phyloP scores from a whole-genome alignment of 495 filamentous ascomycete species.

The Pseudomonodictys pantanalensis region DNA sequence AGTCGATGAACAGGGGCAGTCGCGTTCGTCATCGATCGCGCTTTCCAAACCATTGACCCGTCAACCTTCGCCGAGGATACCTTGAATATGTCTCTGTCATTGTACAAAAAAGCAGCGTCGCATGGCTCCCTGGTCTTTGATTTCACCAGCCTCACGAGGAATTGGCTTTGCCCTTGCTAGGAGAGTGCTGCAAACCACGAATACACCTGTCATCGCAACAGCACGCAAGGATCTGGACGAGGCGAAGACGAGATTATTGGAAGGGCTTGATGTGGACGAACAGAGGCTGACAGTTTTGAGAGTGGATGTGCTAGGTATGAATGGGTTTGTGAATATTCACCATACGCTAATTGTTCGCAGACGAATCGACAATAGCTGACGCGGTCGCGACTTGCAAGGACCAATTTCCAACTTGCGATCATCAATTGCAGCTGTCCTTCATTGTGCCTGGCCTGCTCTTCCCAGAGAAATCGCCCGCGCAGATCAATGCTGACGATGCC shows the following conservation, averaged over 20 bases:
- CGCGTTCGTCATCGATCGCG: too few relatives aligned
- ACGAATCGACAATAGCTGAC: conserved; percentile 49
- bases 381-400: conserved; percentile 44
- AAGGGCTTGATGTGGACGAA: conserved; percentile 48
- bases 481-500: conserved; percentile 57
- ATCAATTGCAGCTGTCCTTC: conserved; percentile 67
- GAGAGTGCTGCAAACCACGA: conserved; percentile 62
- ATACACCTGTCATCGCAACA: conserved; percentile 69
- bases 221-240: conserved; percentile 56
- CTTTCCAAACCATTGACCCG: too few relatives aligned
- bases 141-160: conserved; percentile 69
- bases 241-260: conserved; percentile 54
- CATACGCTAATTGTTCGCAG: conserved; percentile 39
- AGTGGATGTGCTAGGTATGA: conserved; percentile 58
- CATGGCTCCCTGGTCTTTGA: conserved; percentile 45
- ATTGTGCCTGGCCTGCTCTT: conserved; percentile 69
- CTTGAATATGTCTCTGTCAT: too few relatives aligned
- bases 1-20: too few relatives aligned
- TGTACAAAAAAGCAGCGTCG: too few relatives aligned
- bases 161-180: conserved; percentile 70
- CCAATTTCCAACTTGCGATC: conserved; percentile 47
- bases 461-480: conserved; percentile 67
- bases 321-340: conserved; percentile 1
- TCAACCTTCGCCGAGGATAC: too few relatives aligned
- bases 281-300: conserved; percentile 53